Percentiles rank a stretch among this genome's conserved stretches.
phyloP scores from a whole-genome alignment of 495 filamentous ascomycete genomes.

The Penicillium canescens region DNA sequence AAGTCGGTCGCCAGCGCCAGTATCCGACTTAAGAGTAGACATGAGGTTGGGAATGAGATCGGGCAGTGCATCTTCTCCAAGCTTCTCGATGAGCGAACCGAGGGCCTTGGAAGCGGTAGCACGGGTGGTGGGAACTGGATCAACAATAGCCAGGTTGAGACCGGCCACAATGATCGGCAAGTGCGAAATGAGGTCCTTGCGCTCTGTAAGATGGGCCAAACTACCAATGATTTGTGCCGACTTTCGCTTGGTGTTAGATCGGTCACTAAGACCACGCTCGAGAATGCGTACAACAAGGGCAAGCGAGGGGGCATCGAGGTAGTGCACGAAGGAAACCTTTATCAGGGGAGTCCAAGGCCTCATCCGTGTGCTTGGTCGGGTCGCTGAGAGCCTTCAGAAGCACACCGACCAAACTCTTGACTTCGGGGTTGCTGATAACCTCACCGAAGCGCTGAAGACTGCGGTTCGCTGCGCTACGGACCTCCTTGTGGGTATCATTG shows the following conservation, averaged over 20 bases:
- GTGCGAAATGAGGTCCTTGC: conserved; percentile 89
- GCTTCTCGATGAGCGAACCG: conserved; percentile 92
- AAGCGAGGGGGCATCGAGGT: conserved; percentile 91
- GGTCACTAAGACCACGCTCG: conserved; percentile 85
- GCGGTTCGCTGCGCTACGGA: conserved; percentile 85
- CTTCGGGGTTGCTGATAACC: conserved; percentile 96
- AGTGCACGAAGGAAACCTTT: conserved; percentile 94
- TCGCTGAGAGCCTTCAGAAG: conserved; percentile 96
- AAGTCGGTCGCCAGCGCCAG: conserved; percentile 89
- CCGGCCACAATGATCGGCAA: conserved; percentile 91
- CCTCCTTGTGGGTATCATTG: conserved; percentile 98
- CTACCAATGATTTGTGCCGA: conserved; percentile 96
- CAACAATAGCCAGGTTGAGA: conserved; percentile 82
- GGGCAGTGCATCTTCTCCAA: conserved; percentile 93
- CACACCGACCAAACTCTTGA: conserved; percentile 85
- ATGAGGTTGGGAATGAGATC: conserved; percentile 98
- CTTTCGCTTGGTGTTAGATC: conserved; percentile 93
- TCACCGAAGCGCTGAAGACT: conserved; percentile 97
- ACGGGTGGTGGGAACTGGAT: conserved; percentile 94
- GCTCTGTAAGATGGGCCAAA: conserved; percentile 92
- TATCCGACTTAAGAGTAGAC: conserved; percentile 95
- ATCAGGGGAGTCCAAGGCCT: conserved; percentile 89
- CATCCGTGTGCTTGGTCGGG: conserved; percentile 95
- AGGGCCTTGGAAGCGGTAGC: conserved; percentile 96
- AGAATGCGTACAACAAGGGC: conserved; percentile 93